Conservation (phyloP, 2,329 filamentous ascomycete species). For the Raffaelea albimanens region DNA sequence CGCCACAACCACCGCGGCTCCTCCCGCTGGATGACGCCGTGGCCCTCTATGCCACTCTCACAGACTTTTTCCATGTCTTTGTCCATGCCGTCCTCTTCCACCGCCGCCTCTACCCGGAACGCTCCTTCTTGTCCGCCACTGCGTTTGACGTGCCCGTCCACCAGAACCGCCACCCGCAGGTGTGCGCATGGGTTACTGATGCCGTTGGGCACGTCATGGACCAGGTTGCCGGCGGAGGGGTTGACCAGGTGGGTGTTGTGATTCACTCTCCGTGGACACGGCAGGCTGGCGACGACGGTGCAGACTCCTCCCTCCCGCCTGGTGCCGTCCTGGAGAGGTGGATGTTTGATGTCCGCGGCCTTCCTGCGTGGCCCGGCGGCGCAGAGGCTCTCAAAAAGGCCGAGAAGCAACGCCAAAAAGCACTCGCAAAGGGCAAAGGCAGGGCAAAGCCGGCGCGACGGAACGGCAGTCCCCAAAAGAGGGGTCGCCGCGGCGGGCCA, state of each 20-base stretch:
- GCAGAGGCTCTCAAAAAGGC: constrained; percentile 18
- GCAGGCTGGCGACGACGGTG: constrained; percentile 3
- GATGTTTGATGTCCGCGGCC: constrained; percentile 47
- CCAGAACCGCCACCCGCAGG: constrained; percentile 75
- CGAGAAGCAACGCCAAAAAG: constrained; percentile 9
- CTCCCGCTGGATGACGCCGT: constrained; percentile 24
- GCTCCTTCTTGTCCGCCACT: constrained; percentile 68
- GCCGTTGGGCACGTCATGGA: constrained; percentile 62
- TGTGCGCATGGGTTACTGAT: constrained; percentile 79
- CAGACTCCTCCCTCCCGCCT: constrained; percentile 11
- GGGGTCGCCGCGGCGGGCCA: constrained; percentile 3
- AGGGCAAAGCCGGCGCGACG: neutral
- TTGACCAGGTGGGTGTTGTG: constrained; percentile 9
- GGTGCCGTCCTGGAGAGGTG: constrained; percentile 47
- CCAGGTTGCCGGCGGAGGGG: constrained; percentile 52
- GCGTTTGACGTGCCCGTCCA: constrained; percentile 79
- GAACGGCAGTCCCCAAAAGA: neutral
- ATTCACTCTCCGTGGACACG: constrained; percentile 10
- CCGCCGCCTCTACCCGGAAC: constrained; percentile 65
- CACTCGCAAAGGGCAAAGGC: neutral
- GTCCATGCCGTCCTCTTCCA: constrained; percentile 83
- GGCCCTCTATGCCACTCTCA: constrained; percentile 59
- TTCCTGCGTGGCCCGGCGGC: constrained; percentile 36
- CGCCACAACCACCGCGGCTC: neutral
- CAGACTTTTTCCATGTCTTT: constrained; percentile 70